Evolutionary conservation across 1,139 yeast species (phyloP).

Genomic region (Candida tetrigidarum): DNA sequence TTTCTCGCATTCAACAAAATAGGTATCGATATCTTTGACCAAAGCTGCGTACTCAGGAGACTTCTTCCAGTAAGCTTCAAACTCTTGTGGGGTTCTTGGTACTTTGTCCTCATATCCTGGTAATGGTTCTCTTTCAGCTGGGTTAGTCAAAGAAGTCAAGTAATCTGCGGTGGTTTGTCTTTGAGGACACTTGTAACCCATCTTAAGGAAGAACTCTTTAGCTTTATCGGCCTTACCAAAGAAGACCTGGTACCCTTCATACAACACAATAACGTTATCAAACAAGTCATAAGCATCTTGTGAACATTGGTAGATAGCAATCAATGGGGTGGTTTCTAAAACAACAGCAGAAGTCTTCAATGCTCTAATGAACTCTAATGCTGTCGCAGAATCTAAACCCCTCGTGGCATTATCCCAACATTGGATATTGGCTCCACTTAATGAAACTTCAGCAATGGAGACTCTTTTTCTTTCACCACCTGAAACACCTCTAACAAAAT

Average conservation of each 20-base stretch:
- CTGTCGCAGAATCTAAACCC: slow-evolving; percentile 65
- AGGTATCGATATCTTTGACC: slow-evolving; percentile 22
- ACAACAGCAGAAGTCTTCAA: slow-evolving; percentile 66
- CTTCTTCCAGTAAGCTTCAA: slow-evolving; percentile 27
- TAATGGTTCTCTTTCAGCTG: slow-evolving; percentile 59
- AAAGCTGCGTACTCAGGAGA: slow-evolving; percentile 24
- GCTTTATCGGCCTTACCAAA: slow-evolving; percentile 72
- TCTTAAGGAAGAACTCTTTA: slow-evolving; percentile 47
- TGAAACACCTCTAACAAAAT: slow-evolving; percentile 41
- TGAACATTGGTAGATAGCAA: slow-evolving; percentile 70
- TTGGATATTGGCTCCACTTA: slow-evolving; percentile 44
- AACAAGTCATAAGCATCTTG: slow-evolving; percentile 49
- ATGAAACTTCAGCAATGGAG: slow-evolving; percentile 46
- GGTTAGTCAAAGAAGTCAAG: slow-evolving; percentile 74
- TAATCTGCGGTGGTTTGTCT: slow-evolving; percentile 87
- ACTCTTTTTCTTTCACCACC: slow-evolving; percentile 53
- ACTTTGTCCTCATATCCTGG: slow-evolving; percentile 46
- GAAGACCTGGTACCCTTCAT: slow-evolving; percentile 78
- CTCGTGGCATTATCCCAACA: slow-evolving; percentile 70
- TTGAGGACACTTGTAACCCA: slow-evolving; percentile 64
- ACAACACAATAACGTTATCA: slow-evolving; percentile 73
- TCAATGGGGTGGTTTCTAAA: slow-evolving; percentile 62
- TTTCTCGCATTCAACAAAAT: slow-evolving; percentile 14
- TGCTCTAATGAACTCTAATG: slow-evolving; percentile 72
- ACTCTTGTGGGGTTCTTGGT: slow-evolving; percentile 29